phyloP scores from a whole-genome alignment of 129 eudicot genomes.

The Gnaphalium uliginosum region DNA sequence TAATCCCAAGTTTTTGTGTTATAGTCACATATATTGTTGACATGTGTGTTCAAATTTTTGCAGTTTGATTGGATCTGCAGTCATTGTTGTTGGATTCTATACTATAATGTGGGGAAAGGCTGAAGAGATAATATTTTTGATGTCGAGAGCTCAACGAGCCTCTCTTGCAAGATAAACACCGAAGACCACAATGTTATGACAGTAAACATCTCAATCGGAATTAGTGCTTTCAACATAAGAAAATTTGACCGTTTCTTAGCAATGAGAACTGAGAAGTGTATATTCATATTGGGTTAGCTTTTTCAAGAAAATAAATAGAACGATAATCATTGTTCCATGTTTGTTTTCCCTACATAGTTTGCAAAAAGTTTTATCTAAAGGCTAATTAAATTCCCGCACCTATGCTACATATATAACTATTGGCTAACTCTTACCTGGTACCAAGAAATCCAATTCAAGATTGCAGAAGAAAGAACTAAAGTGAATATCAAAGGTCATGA shows the following conservation, averaged over 20 bases:
- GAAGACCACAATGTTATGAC: slow-evolving; percentile 14
- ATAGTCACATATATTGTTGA: neutral
- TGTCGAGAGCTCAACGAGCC: slow-evolving; percentile 26
- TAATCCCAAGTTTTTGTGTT: neutral
- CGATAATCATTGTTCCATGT: too few relatives aligned
- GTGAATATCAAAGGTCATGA: too few relatives aligned
- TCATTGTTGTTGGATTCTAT: slow-evolving; percentile 55
- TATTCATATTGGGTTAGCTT: too few relatives aligned
- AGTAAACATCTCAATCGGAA: neutral
- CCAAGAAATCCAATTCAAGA: too few relatives aligned
- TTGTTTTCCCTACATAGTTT: too few relatives aligned
- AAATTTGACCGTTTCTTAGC: neutral
- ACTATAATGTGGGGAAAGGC: slow-evolving; percentile 61
- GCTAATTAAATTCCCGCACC: too few relatives aligned
- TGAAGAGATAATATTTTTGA: slow-evolving; percentile 25
- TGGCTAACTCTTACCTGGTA: too few relatives aligned
- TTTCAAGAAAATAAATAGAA: too few relatives aligned
- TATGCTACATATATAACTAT: too few relatives aligned
- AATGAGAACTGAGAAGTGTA: too few relatives aligned
- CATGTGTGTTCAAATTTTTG: slow-evolving; percentile 11
- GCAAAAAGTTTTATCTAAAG: too few relatives aligned
- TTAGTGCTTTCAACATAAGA: neutral
- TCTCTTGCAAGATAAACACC: slow-evolving; percentile 32
- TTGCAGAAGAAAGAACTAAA: too few relatives aligned
- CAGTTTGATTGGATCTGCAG: slow-evolving; percentile 52